phyloP scores from a whole-genome alignment of 768 basidiomycete genomes.

The Agrocybe pediades region DNA sequence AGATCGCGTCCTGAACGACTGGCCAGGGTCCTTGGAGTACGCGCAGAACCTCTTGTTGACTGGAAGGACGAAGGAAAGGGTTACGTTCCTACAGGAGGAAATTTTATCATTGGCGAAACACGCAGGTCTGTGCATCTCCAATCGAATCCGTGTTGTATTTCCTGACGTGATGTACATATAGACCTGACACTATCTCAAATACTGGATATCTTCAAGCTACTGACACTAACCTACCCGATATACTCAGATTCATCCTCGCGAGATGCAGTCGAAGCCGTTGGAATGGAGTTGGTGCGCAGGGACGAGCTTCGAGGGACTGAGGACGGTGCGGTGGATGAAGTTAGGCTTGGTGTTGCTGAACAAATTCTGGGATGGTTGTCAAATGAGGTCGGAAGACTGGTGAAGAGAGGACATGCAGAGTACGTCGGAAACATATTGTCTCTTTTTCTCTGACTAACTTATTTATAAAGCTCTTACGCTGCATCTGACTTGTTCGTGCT shows the following conservation, averaged over 20 bases:
- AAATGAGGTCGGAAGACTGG: conserved; percentile 61
- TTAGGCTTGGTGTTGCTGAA: conserved; percentile 62
- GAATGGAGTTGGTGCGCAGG: conserved; percentile 60
- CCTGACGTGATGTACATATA: conserved; percentile 26
- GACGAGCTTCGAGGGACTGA: conserved; percentile 55
- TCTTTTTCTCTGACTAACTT: not conserved
- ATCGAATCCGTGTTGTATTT: conserved; percentile 4
- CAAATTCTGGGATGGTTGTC: conserved; percentile 78
- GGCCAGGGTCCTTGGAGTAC: conserved; percentile 54
- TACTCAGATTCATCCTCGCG: conserved; percentile 75
- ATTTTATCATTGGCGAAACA: conserved; percentile 56
- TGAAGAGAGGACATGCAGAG: conserved; percentile 57
- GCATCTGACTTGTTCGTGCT: conserved; percentile 67
- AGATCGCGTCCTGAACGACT: conserved; percentile 54
- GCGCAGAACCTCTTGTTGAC: conserved; percentile 53
- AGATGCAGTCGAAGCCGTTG: conserved; percentile 69
- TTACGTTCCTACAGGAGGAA: conserved; percentile 65
- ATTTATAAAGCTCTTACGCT: conserved; percentile 48
- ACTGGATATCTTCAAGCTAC: conserved; percentile 70
- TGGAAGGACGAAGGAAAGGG: conserved; percentile 53
- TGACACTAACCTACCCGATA: conserved; percentile 77
- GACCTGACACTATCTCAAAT: conserved; percentile 62
- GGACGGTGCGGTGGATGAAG: conserved; percentile 39
- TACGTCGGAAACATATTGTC: conserved; percentile 32
- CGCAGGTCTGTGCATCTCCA: conserved; percentile 45